Base-by-base conservation (phyloP, 495 filamentous ascomycete genomes). In the Cryomyces minteri region DNA sequence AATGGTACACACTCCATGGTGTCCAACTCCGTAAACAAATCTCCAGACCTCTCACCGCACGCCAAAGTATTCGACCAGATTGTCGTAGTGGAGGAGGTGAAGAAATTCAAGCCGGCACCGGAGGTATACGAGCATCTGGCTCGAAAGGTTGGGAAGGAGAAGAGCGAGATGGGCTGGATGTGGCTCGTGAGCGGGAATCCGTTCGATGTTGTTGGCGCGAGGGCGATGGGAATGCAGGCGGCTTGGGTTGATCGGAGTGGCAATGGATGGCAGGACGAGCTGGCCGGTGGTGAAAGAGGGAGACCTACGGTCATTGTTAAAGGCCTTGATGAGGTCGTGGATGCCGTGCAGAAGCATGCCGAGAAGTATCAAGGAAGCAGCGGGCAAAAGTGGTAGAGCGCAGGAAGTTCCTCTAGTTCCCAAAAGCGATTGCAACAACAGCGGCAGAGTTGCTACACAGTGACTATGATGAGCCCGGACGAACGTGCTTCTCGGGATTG, bases 131-230 rank as follows among this genome's bases (percentile, higher is more conserved):
- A 67, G 31, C 66, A 78, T 52, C 58, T 90, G 4, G 67, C 69
- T 1, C 48, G 62, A 45, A 67, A 70, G 39, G 62, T 72, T 8
- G 74, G 72, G 47, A 54, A 51, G 48, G 14, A 43, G 14, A 33
- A 62, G n/a, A 53, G 60, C 18, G 50, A 67, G 12, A 63, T 65
- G 59, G 55, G 52, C 0, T 67, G 77, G 28, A 68, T 88, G 4
- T 88, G 79, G 79, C 60, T 90, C 6, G 68, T 90, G 14, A 83
- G 73, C 51, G 70, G 73, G 5, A 94, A 90, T 57, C 78, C 84
- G 5, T 92, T 92, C 57, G 85, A 92, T 55, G 63, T 84, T n/a
- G 70, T 74, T 41, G 77, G 74, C 4, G 69, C 71, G 7, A 60
- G 61, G 43, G 54, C 57, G 5, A 59, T 62, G 4, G 70, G 78